Evolutionary conservation across 2,329 filamentous ascomycete genomes (phyloP), one percentile per base, ranked within the genome.

Genomic region (Capronia epimyces): DNA sequence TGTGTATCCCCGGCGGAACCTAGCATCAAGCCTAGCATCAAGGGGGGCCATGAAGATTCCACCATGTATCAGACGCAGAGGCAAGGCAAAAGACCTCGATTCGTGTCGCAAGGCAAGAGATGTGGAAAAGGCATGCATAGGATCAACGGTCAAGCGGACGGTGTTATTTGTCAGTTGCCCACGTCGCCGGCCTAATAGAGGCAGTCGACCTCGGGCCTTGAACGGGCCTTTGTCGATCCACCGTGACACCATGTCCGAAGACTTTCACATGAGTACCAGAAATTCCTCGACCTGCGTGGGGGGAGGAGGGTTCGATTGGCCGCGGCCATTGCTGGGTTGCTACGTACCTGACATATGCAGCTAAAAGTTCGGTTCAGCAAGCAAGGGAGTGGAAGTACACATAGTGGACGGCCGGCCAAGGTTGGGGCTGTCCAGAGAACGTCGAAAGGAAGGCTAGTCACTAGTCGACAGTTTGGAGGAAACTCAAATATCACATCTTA

Each of bases 341-440:
- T 27, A 16, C 41, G 41, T 43, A 43, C 41, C 41, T 43, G 41
- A 43, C 32, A 37, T 47, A 37, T 47, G 24, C 31, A 20, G 45
- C 34, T 48, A 40, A 25, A 48, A 25, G 34, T 18, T 20, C 34
- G 27, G 34, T 18, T 25, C 13, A 18, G 45, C 20, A 10, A 21
- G 13, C 13, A 48, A 34, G 22, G 39, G 46, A 22, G 8, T 20
- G 18, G 13, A 20, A 20, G 18, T 3, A 7, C 27, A 29, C 8
- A 13, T 8, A 29, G 13, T 29, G 27, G 27, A 8, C 8, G 27
- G 8, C 12, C 34, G 8, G 6, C 7, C 34, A 32, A 32, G 7
- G 13, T 32, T 32, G 29, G 7, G 3, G 13, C 34, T 18, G 15
- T 37, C 31, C 15, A n/a, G 31, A 5, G 15, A 13, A 34, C 12